Conservation (phyloP, 805 yeast species). For the Myxozyma neotropica region DNA sequence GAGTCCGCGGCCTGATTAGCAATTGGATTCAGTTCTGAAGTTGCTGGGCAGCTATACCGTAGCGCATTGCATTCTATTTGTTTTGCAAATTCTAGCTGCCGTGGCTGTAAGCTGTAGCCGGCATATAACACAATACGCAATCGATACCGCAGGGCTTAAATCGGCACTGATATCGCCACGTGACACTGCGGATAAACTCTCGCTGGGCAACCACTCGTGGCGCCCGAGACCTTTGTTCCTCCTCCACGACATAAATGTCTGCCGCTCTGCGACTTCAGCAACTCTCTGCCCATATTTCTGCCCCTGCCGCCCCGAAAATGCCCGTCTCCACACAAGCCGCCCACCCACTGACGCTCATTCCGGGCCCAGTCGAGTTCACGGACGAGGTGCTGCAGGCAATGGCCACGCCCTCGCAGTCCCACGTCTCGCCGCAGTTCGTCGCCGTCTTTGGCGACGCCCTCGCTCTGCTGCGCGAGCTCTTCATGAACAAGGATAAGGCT, state of each 20-base stretch:
- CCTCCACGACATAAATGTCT: conserved; percentile 1
- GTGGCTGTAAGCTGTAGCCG: too few species aligned
- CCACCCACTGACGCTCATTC: conserved; percentile 56
- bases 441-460: conserved; percentile 70
- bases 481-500: conserved; percentile 59
- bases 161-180: background rate
- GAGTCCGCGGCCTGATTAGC: too few species aligned
- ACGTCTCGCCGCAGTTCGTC: conserved; percentile 83
- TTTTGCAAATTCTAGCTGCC: too few species aligned
- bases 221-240: background rate
- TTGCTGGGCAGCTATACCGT: too few species aligned
- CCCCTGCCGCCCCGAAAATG: conserved; percentile 3
- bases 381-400: conserved; percentile 77
- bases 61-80: too few species aligned
- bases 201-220: background rate
- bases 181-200: too few species aligned
- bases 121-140: too few species aligned
- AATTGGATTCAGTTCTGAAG: too few species aligned
- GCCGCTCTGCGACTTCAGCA: conserved; percentile 20
- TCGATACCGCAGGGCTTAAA: too few species aligned
- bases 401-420: conserved; percentile 84
- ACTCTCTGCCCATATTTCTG: conserved; percentile 18
- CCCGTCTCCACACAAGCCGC: conserved; percentile 25
- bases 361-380: conserved; percentile 86
- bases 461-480: conserved; percentile 67